These are phyloP conservation scores for Paecilomyces niveus DNA, from an alignment of 2,329 filamentous ascomycete genomes.

Conservation along the genomic window DNA sequence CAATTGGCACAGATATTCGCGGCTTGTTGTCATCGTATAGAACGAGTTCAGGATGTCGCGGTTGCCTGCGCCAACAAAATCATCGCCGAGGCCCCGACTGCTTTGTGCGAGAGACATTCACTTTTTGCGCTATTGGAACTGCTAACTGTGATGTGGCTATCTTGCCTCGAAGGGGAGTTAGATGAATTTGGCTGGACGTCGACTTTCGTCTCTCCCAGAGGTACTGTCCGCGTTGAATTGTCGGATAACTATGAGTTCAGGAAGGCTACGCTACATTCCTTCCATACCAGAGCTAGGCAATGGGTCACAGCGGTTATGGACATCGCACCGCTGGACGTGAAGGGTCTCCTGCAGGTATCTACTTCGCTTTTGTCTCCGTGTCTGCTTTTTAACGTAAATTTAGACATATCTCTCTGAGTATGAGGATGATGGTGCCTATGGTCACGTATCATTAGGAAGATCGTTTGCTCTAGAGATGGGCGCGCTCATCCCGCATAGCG, in stretches of 20 bases:
- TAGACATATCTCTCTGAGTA: slow-evolving; percentile 93
- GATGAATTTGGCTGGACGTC: slow-evolving; percentile 87
- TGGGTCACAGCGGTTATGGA: slow-evolving; percentile 80
- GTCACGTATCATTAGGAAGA: slow-evolving; percentile 82
- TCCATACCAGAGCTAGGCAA: slow-evolving; percentile 66
- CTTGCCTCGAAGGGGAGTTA: slow-evolving; percentile 87
- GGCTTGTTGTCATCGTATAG: slow-evolving; percentile 87
- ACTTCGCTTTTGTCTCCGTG: neutral
- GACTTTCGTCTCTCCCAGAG: slow-evolving; percentile 68
- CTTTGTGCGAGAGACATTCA: slow-evolving; percentile 80
- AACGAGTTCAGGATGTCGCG: slow-evolving; percentile 82
- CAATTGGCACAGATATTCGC: slow-evolving; percentile 82
- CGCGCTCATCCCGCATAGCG: slow-evolving; percentile 73
- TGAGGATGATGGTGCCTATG: slow-evolving; percentile 83
- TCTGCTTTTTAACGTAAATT: neutral
- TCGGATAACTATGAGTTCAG: slow-evolving; percentile 87
- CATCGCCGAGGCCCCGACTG: slow-evolving; percentile 75
- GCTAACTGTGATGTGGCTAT: slow-evolving; percentile 88
- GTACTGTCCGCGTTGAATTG: slow-evolving; percentile 76
- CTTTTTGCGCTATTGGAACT: slow-evolving; percentile 90
- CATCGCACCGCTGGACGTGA: slow-evolving; percentile 84
- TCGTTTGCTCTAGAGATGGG: slow-evolving; percentile 95
- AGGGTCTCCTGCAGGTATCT: slow-evolving; percentile 67
- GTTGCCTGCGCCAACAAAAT: slow-evolving; percentile 78
- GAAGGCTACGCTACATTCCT: slow-evolving; percentile 66